phyloP scores from a whole-genome alignment of 805 yeast genomes.

The Hanseniaspora clermontiae region DNA sequence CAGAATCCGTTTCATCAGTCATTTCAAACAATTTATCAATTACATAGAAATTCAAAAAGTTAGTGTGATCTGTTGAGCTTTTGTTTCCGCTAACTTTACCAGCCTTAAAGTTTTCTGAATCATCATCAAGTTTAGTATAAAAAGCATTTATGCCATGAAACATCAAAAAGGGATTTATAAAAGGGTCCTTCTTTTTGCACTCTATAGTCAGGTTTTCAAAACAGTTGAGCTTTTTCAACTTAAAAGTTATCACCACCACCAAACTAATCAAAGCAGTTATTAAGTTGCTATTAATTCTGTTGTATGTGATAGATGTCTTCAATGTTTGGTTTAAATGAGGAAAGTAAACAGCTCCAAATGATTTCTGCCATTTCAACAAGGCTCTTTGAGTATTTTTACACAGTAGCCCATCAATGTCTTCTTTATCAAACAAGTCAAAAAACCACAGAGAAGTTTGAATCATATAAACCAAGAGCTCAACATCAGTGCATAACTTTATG shows the following conservation, averaged over 20 bases:
- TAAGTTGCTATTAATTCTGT: slow-evolving; percentile 10
- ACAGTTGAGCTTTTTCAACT: slow-evolving; percentile 48
- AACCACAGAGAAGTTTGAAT: slow-evolving; percentile 68
- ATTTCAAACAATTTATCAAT: slow-evolving; percentile 36
- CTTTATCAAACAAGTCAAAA: slow-evolving; percentile 57
- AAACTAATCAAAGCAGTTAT: slow-evolving; percentile 64
- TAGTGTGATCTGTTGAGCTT: background rate
- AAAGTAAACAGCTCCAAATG: slow-evolving; percentile 44
- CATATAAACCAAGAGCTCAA: slow-evolving; percentile 55
- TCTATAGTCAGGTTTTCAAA: slow-evolving; percentile 39
- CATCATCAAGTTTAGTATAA: slow-evolving; percentile 53
- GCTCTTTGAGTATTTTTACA: slow-evolving; percentile 70
- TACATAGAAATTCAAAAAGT: slow-evolving; percentile 42
- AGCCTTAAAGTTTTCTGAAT: too few relatives aligned
- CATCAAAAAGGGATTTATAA: slow-evolving; percentile 53
- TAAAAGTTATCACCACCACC: slow-evolving; percentile 50
- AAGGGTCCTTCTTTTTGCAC: slow-evolving; percentile 48
- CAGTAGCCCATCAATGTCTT: slow-evolving; percentile 69
- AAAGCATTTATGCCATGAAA: slow-evolving; percentile 54
- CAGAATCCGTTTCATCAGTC: slow-evolving; percentile 34
- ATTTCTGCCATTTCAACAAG: slow-evolving; percentile 67
- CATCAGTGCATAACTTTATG: slow-evolving; percentile 42
- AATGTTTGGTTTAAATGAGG: slow-evolving; percentile 12
- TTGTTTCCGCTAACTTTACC: background rate
- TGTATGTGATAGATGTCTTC: slow-evolving; percentile 4